A percentile compares a stretch with the other conserved stretches of the same genome.
phyloP scores from a whole-genome alignment of 2,329 filamentous ascomycete genomes.

The Talaromyces sp. region DNA sequence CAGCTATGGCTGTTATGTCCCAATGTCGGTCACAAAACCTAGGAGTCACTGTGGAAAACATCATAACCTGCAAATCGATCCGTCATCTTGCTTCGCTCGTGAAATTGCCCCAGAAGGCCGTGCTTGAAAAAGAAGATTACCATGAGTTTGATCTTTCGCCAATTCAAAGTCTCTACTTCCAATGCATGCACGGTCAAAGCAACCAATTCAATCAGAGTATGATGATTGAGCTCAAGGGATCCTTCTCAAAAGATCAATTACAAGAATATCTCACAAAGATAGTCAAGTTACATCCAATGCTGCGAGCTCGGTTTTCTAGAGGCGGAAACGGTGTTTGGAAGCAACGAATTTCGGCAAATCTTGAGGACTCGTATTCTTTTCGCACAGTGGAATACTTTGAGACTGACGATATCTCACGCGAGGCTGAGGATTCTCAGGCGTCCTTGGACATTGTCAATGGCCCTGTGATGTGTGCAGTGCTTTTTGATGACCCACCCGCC shows the following conservation, averaged over 20 bases:
- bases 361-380: slow-evolving; percentile 6
- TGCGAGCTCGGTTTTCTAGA: slow-evolving; percentile 19
- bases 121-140: slow-evolving; percentile 6
- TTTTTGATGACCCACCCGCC: slow-evolving; percentile 1
- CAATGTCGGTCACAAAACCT: slow-evolving; percentile 13
- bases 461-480: slow-evolving; percentile 5
- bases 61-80: slow-evolving; percentile 14
- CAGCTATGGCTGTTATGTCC: slow-evolving; percentile 16
- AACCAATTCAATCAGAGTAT: slow-evolving; percentile 21
- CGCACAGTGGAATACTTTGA: slow-evolving; percentile 4
- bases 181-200: slow-evolving; percentile 13
- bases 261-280: slow-evolving; percentile 12
- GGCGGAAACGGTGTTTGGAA: slow-evolving; percentile 16
- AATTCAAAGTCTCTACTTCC: slow-evolving; percentile 20
- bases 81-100: slow-evolving; percentile 13
- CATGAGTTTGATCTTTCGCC: slow-evolving; percentile 20
- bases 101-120: slow-evolving; percentile 6
- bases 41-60: slow-evolving; percentile 13
- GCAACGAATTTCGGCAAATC: slow-evolving; percentile 10
- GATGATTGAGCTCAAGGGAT: slow-evolving; percentile 6
- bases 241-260: slow-evolving; percentile 3
- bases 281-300: slow-evolving; percentile 18
- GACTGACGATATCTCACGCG: slow-evolving; percentile 3
- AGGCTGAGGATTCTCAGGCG: slow-evolving; percentile 9
- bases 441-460: slow-evolving; percentile 10